These are phyloP conservation scores for Talaromyces marneffei DNA, from an alignment of 2,329 filamentous ascomycete genomes.

Conservation along the genomic window DNA sequence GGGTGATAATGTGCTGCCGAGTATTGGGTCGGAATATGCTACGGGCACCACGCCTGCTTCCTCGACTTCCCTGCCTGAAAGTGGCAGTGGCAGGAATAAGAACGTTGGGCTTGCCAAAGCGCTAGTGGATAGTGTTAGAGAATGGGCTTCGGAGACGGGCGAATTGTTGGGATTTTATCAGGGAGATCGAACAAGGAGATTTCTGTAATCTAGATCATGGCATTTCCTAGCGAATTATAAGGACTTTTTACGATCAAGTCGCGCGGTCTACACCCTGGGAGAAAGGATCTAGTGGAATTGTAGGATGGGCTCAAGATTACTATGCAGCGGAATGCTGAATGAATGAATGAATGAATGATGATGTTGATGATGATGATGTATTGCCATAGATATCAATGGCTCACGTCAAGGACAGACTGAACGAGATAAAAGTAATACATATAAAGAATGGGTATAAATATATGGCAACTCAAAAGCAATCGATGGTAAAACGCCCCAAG, in stretches of 20 bases:
- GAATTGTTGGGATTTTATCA: constrained; percentile 59
- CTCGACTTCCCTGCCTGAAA: constrained; percentile 21
- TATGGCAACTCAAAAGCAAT: constrained; percentile 10
- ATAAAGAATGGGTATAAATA: constrained; percentile 12
- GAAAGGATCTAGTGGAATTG: neutral
- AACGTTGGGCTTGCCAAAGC: constrained; percentile 60
- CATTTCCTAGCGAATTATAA: neutral
- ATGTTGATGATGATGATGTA: neutral
- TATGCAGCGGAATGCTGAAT: neutral
- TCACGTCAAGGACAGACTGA: neutral
- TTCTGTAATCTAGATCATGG: constrained; percentile 17
- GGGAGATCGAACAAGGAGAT: constrained; percentile 50
- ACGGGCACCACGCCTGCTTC: constrained; percentile 43
- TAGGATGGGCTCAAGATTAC: neutral
- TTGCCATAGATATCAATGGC: neutral
- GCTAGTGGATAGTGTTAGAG: constrained; percentile 53
- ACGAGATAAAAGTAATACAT: neutral
- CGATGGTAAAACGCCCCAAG: neutral
- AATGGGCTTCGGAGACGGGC: constrained; percentile 58
- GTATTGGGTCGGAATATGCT: constrained; percentile 73
- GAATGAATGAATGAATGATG: neutral
- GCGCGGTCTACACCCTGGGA: neutral
- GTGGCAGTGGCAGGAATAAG: constrained; percentile 35
- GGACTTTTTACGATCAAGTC: neutral
- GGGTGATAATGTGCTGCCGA: constrained; percentile 89